Evolutionary conservation across 163 green algal species (phyloP).

Genomic region (Trebouxiophyceae sp.): DNA sequence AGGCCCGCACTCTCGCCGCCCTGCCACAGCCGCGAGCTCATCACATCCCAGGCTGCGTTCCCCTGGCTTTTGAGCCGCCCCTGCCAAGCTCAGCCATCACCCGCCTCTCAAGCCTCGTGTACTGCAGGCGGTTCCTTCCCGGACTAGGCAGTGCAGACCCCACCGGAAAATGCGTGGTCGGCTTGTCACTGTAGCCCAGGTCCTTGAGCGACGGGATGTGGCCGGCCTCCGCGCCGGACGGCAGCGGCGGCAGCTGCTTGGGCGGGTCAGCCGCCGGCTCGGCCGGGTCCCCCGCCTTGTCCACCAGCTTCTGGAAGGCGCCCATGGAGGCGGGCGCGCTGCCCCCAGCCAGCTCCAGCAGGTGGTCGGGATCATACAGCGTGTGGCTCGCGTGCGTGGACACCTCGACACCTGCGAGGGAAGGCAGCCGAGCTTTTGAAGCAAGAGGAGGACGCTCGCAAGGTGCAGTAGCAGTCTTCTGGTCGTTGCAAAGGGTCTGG

Average conservation of each 20-base stretch:
- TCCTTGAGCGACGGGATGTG: constrained; percentile 62
- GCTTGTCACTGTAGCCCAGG: constrained; percentile 53
- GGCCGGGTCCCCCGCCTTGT: constrained; percentile 31
- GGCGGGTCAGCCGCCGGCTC: constrained; percentile 38
- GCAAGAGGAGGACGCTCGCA: too few relatives aligned
- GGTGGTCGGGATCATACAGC: constrained; percentile 61
- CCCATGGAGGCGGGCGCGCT: constrained; percentile 61
- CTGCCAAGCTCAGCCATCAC: too few relatives aligned
- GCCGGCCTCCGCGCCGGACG: background rate
- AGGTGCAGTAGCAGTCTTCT: too few relatives aligned
- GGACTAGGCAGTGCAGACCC: too few relatives aligned
- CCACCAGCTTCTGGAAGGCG: constrained; percentile 71
- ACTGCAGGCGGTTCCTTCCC: too few relatives aligned
- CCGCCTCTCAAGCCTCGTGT: too few relatives aligned
- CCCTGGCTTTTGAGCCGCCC: too few relatives aligned
- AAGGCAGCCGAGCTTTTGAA: too few relatives aligned
- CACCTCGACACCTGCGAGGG: constrained; percentile 37
- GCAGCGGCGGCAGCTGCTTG: constrained; percentile 35
- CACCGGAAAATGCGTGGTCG: constrained; percentile 56
- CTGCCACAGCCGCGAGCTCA: constrained; percentile 31
- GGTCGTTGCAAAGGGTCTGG: too few relatives aligned
- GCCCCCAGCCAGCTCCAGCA: constrained; percentile 50
- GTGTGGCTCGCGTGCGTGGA: constrained; percentile 63
- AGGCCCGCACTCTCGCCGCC: constrained; percentile 77
- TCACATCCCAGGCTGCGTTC: too few relatives aligned